phyloP scores from a whole-genome alignment of 805 yeast genomes.

The Komagataella pastoris region DNA sequence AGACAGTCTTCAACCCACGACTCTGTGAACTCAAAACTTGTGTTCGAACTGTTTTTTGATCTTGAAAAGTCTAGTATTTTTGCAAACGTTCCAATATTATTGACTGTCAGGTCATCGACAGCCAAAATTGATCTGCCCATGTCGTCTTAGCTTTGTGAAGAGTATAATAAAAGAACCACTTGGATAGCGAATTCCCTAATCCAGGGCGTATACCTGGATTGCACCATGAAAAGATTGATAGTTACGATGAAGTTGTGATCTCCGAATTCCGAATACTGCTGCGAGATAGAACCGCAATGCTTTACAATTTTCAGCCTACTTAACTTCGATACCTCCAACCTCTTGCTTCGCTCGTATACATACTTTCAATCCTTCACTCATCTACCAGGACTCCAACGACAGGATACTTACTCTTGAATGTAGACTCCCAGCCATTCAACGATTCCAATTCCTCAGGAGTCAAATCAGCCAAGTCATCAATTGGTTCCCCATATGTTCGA shows the following conservation, averaged over 20 bases:
- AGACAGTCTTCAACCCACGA: constrained; percentile 37
- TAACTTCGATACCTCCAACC: neutral
- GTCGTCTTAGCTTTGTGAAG: constrained; percentile 14
- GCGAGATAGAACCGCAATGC: neutral
- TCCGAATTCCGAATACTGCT: no score
- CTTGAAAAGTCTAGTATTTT: constrained; percentile 35
- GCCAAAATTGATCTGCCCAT: constrained; percentile 20
- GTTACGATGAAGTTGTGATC: no score
- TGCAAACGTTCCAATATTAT: constrained; percentile 46
- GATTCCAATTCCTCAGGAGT: constrained; percentile 46
- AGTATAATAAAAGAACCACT: constrained; percentile 10
- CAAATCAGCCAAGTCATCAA: constrained; percentile 60
- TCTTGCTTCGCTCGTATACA: neutral
- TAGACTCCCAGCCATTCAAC: constrained; percentile 74
- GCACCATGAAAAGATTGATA: no score
- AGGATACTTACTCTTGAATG: constrained; percentile 72
- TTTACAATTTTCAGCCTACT: neutral
- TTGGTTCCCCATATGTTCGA: constrained; percentile 59
- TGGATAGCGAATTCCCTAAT: constrained; percentile 7
- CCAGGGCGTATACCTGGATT: no score
- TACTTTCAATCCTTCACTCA: constrained; percentile 1
- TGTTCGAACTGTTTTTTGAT: constrained; percentile 31
- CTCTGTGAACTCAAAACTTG: constrained; percentile 15
- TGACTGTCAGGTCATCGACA: constrained; percentile 43
- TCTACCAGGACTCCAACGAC: constrained; percentile 60